A percentile compares a stretch with the other conserved stretches of the same genome.
Evolutionary conservation across 176 grass and related monocot genomes (phyloP).

Genomic region (Panicum miliaceum): DNA sequence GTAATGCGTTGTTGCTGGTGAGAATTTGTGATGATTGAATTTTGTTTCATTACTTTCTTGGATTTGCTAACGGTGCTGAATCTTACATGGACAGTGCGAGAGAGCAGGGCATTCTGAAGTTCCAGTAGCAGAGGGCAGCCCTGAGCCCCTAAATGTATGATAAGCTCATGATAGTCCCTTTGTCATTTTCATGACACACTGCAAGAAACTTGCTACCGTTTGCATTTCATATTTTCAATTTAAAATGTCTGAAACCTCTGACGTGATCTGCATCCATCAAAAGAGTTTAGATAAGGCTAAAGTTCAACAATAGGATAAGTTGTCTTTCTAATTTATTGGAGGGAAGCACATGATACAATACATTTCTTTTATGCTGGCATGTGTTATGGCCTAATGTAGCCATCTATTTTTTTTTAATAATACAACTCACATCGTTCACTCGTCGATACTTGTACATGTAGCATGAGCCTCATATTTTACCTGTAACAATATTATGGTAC

Average conservation of each 20-base stretch:
- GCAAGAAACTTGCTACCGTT: background rate
- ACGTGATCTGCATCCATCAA: constrained; percentile 24
- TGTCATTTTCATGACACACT: background rate
- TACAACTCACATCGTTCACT: background rate
- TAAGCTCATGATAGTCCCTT: background rate
- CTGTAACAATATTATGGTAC: background rate
- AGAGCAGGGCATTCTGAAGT: constrained; percentile 82
- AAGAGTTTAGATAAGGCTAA: background rate
- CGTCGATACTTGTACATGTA: constrained; percentile 14
- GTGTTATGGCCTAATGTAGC: background rate
- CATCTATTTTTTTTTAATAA: background rate
- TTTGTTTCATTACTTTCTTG: constrained; percentile 1
- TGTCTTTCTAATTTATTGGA: constrained; percentile 5
- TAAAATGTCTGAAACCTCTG: constrained; percentile 4
- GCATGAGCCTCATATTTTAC: constrained; percentile 20
- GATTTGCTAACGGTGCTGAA: background rate
- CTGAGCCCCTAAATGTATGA: constrained; percentile 74
- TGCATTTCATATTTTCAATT: background rate
- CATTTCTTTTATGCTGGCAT: background rate
- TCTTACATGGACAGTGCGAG: constrained; percentile 87
- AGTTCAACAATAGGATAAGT: background rate
- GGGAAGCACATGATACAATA: background rate
- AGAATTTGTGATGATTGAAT: background rate
- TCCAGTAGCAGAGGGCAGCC: constrained; percentile 88
- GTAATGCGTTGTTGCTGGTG: constrained; percentile 88